Conservation (phyloP, 116 monocot genomes). For the Phalaenopsis hybrid region DNA sequence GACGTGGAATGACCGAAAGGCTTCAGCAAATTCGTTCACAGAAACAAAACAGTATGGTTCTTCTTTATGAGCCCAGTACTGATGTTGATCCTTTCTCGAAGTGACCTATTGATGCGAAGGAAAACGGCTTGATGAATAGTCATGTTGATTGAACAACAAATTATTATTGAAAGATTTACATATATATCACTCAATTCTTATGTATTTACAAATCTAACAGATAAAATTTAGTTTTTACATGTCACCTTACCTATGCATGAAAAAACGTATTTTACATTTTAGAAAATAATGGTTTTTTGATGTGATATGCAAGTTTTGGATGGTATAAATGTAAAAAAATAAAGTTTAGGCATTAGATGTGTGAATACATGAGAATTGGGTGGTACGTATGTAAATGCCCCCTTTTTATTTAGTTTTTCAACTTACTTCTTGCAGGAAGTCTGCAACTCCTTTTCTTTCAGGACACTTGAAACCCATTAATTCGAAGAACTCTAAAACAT, state of each 20-base stretch:
- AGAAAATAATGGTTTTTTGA: no score
- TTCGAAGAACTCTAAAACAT: slow-evolving; percentile 78
- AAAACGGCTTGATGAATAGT: not conserved
- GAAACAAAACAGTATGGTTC: slow-evolving; percentile 52
- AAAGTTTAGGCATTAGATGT: no score
- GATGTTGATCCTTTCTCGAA: slow-evolving; percentile 74
- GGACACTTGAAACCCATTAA: slow-evolving; percentile 83
- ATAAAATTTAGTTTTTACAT: no score
- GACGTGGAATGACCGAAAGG: slow-evolving; percentile 50
- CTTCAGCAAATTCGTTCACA: slow-evolving; percentile 58
- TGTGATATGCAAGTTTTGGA: no score
- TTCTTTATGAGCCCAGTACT: slow-evolving; percentile 47
- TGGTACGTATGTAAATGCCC: no score
- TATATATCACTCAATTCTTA: no score
- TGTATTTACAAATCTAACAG: no score
- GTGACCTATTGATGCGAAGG: slow-evolving; percentile 42
- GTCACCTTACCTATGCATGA: no score
- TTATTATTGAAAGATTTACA: not conserved
- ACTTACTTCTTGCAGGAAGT: slow-evolving; percentile 87
- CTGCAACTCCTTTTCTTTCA: slow-evolving; percentile 82
- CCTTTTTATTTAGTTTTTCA: not conserved
- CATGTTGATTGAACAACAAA: not conserved
- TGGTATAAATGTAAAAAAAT: no score
- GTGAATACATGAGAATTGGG: no score
- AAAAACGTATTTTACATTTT: no score